A percentile compares a stretch with the other conserved stretches of the same genome.
These are phyloP conservation scores for Phialophora tarda DNA, from an alignment of 2,329 filamentous ascomycete species.

Conservation along the genomic window DNA sequence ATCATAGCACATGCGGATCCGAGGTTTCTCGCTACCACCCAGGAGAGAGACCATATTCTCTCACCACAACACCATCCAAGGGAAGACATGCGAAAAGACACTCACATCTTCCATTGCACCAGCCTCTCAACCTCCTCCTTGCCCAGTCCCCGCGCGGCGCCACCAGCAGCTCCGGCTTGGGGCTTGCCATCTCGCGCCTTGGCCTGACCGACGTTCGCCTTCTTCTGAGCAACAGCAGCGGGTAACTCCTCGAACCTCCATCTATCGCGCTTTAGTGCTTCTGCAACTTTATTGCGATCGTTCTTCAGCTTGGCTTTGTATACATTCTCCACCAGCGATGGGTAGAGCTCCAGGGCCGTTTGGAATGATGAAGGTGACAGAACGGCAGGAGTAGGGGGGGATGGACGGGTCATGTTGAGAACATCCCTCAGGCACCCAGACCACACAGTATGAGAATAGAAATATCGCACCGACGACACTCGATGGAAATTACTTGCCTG, in stretches of 20 bases:
- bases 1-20: background rate
- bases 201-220: constrained; percentile 20
- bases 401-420: background rate
- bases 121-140: constrained; percentile 43
- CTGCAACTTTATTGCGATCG: constrained; percentile 39
- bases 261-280: constrained; percentile 45
- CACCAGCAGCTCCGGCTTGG: background rate
- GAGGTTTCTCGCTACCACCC: background rate
- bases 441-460: background rate
- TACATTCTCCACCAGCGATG: constrained; percentile 34
- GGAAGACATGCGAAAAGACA: constrained; percentile 15
- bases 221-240: constrained; percentile 30
- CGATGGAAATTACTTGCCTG: background rate
- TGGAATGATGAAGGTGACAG: constrained; percentile 10
- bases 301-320: constrained; percentile 37
- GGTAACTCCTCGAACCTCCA: constrained; percentile 50
- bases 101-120: constrained; percentile 55
- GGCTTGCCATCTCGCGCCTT: background rate
- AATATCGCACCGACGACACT: background rate
- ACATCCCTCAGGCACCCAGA: background rate
- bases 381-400: background rate
- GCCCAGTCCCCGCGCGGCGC: constrained; percentile 21
- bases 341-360: constrained; percentile 33
- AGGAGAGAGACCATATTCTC: background rate
- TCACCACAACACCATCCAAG: background rate